These are phyloP conservation scores for Lepiota subincarnata DNA, from an alignment of 768 basidiomycete genomes.

Conservation along the genomic window DNA sequence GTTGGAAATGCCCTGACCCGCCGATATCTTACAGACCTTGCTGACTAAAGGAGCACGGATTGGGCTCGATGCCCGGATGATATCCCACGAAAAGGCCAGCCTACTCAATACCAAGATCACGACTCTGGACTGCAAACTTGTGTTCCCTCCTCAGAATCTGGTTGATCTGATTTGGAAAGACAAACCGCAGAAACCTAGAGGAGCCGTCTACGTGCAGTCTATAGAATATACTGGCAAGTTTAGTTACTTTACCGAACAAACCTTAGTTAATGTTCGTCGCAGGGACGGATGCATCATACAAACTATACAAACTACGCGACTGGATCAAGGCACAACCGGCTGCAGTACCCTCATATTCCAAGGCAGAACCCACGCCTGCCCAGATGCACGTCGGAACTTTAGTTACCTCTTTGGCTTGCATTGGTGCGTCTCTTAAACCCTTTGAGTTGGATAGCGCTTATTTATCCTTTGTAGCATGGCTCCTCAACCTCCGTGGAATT, in stretches of 20 bases:
- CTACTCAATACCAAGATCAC: conserved; percentile 54
- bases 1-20: too few species aligned
- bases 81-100: conserved; percentile 68
- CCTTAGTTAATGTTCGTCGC: background rate
- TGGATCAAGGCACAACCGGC: conserved; percentile 67
- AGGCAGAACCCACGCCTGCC: conserved; percentile 51
- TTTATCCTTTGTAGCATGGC: conserved; percentile 52
- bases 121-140: conserved; percentile 56
- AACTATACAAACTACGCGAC: conserved; percentile 63
- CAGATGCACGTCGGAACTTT: conserved; percentile 68
- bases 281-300: conserved; percentile 61
- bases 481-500: conserved; percentile 83
- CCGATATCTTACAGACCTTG: conserved; percentile 15
- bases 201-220: conserved; percentile 62
- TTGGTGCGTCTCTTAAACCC: conserved; percentile 44
- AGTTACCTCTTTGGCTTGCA: conserved; percentile 63
- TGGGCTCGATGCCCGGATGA: conserved; percentile 82
- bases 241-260: background rate
- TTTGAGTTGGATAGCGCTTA: conserved; percentile 11
- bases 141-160: conserved; percentile 80
- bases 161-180: conserved; percentile 80
- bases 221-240: conserved; percentile 62
- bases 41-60: conserved; percentile 49
- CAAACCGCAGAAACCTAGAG: conserved; percentile 65
- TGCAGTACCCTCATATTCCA: conserved; percentile 58